Conservation (phyloP, 108 stramenopile species). For the Chaetoceros muelleri region DNA sequence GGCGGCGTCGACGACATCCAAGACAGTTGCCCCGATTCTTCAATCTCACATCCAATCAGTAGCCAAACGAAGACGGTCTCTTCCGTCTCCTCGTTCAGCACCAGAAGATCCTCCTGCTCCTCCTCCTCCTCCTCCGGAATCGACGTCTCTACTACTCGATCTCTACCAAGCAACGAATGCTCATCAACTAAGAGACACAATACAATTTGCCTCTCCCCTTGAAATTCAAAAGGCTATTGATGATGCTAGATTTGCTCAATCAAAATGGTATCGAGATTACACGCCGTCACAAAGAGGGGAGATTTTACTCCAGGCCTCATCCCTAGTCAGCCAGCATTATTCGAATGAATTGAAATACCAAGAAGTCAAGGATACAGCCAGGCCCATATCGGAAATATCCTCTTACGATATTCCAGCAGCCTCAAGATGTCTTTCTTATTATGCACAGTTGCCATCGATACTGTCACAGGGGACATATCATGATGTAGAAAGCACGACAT, state of each 20-base stretch:
- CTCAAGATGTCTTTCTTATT: constrained; percentile 28
- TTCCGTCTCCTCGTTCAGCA: no score
- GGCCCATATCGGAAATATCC: constrained; percentile 6
- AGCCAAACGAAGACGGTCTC: no score
- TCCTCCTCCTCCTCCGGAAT: no score
- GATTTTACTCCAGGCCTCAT: constrained; percentile 4
- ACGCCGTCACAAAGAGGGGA: constrained; percentile 1
- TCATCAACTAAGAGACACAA: not conserved
- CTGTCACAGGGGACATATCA: constrained; percentile 17
- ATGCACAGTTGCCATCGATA: constrained; percentile 30
- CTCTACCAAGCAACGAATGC: no score
- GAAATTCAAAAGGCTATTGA: not conserved
- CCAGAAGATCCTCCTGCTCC: no score
- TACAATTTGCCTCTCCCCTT: not conserved
- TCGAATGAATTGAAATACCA: constrained; percentile 1
- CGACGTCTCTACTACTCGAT: no score
- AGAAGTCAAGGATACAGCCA: constrained; percentile 12
- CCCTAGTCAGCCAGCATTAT: not conserved
- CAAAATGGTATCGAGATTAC: not conserved
- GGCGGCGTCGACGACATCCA: no score
- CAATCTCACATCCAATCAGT: no score
- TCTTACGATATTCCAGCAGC: constrained; percentile 18
- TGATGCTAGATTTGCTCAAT: not conserved
- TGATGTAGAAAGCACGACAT: constrained; percentile 17
- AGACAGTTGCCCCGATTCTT: no score